These are phyloP conservation scores for Lasiosphaeria ovina DNA, from an alignment of 495 filamentous ascomycete genomes.

Conservation along the genomic window DNA sequence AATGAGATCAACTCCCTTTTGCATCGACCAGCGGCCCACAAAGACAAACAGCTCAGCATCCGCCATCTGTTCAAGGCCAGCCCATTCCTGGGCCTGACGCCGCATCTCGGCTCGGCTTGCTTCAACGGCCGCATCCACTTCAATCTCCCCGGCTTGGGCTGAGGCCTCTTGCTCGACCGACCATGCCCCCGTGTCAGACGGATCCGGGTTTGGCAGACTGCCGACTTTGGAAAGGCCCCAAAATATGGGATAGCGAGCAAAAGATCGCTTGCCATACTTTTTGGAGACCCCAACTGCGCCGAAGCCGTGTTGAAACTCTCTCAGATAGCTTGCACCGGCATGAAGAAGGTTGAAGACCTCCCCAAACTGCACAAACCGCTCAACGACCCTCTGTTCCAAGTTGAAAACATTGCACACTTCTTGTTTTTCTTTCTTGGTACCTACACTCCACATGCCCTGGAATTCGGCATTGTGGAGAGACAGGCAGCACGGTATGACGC, in stretches of 20 bases:
- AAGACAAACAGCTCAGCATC: slow-evolving; percentile 71
- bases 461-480: slow-evolving; percentile 58
- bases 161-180: slow-evolving; percentile 42
- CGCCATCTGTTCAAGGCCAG: slow-evolving; percentile 58
- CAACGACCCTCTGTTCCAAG: slow-evolving; percentile 44
- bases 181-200: slow-evolving; percentile 67
- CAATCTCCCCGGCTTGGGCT: slow-evolving; percentile 50
- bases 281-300: slow-evolving; percentile 70
- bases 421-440: slow-evolving; percentile 56
- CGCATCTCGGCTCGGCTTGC: slow-evolving; percentile 54
- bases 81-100: slow-evolving; percentile 71
- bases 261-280: slow-evolving; percentile 71
- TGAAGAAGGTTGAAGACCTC: slow-evolving; percentile 70
- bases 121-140: slow-evolving; percentile 59
- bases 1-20: slow-evolving; percentile 74
- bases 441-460: slow-evolving; percentile 69
- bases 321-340: slow-evolving; percentile 65
- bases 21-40: slow-evolving; percentile 73
- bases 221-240: slow-evolving; percentile 70
- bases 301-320: slow-evolving; percentile 68
- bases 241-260: slow-evolving; percentile 71
- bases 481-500: slow-evolving; percentile 54
- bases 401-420: slow-evolving; percentile 72
- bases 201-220: slow-evolving; percentile 69
- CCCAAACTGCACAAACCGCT: slow-evolving; percentile 61